Evolutionary conservation across 257 asterid genomes (phyloP), one percentile per base, ranked within the genome.

Genomic region (Avicennia marina): DNA sequence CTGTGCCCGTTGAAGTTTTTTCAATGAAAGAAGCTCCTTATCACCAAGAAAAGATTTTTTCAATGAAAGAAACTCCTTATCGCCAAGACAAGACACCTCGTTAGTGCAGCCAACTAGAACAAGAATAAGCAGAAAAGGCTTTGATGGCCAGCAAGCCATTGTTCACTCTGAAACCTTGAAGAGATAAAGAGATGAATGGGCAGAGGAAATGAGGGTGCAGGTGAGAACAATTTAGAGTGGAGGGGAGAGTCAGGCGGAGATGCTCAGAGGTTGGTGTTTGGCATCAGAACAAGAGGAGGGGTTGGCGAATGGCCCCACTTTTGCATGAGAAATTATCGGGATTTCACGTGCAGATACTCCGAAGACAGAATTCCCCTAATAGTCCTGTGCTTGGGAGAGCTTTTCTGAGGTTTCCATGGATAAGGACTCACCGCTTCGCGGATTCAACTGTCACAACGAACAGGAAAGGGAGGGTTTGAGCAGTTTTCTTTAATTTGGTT

Each of bases 321-420:
- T 75, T 86, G 89, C 95, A 89, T 89, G 97, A 83, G 75, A 86
- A 89, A 89, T 89, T 66, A 89, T 89, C 86, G 94, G 85, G 59
- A 74, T 69, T 81, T 89, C 97, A 89, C 91, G 94, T 86, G 95
- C 75, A 78, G 36, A 66, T 58, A 67, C 61, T 62, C 53, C 36
- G 53, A 45, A 57, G 44, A 33, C 17, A 8, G 13, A 57, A 55
- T 18, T 43, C 42, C 26, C 7, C 7, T 17, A 32, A 49, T 26
- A 39, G 44, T 44, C 7, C 4, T 43, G 10, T 9, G n/a, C 24
- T 46, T 59, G 36, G 16, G 12, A 15, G 44, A 13, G 49, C 17
- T 55, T 7, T 21, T 38, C 12, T 13, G 53, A 38, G 27, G 61
- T 13, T 63, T 62, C 27, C 58, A 75, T 66, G 81, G 87, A 82